Evolutionary conservation across 2,329 filamentous ascomycete genomes (phyloP), one percentile per base, ranked within the genome.

Genomic region (Metarhizium brunneum): DNA sequence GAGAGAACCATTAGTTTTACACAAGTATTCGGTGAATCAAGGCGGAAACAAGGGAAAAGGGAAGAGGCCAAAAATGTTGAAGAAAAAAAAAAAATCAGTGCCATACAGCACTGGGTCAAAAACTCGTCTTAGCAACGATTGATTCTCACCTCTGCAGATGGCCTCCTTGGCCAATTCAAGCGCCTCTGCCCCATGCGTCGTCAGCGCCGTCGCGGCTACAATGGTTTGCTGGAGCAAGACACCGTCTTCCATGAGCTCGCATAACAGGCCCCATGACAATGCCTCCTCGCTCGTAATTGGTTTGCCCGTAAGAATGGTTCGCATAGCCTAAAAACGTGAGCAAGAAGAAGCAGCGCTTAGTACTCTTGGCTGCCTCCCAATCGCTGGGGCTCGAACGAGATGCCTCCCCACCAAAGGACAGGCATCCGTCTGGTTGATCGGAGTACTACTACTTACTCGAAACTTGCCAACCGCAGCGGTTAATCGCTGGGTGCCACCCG

Each of bases 391-490:
- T 13, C 13, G 35, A 36, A 36, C 35, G 6, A 36, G 7, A 36
- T 36, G 7, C 13, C 13, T 36, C 35, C 35, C 35, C 35, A 13
- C 35, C 35, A 36, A 36, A 36, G 13, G 35, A 36, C 35, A 36
- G 35, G 35, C 35, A 40, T 14, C 11, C 38, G 38, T 16, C 38
- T 8, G 32, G 32, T 13, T 40, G 38, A 40, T 36, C 35, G 5
- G 43, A 47, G n/a, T 47, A 56, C 69, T 47, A 56, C 69, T 53
- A 56, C 69, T 53, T 59, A 72, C 71, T 62, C 69, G 70, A 65
- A 67, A 73, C 63, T 73, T 74, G 58, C 71, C 71, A 25, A 74
- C 61, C n/a, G 68, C 67, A 52, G 65, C 68, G 30, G 72, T 73
- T 50, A 74, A 62, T 36, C 72, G 64, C 56, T 74, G 71, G 16